phyloP scores from a whole-genome alignment of 2,329 filamentous ascomycete species.

The Fusarium kyushuense region DNA sequence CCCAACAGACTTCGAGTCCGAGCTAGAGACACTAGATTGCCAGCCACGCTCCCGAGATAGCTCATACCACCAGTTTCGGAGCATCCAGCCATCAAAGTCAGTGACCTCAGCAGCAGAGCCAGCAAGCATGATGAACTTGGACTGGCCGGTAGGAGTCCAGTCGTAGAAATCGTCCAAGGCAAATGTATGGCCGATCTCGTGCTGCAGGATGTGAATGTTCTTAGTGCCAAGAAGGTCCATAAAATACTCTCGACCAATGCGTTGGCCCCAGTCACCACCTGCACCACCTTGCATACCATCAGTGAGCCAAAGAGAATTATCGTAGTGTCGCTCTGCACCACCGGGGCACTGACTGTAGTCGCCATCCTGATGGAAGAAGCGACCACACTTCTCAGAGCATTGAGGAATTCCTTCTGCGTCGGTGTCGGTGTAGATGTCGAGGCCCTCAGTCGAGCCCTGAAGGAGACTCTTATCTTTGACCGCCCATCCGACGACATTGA shows the following conservation, averaged over 20 bases:
- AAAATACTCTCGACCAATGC: constrained; percentile 59
- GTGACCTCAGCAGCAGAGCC: constrained; percentile 58
- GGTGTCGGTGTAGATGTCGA: constrained; percentile 57
- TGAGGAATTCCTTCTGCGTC: constrained; percentile 57
- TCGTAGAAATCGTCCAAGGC: constrained; percentile 61
- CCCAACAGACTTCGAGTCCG: not conserved
- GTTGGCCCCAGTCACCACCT: constrained; percentile 62
- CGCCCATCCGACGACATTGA: constrained; percentile 58
- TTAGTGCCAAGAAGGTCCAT: constrained; percentile 54
- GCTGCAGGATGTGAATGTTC: constrained; percentile 59
- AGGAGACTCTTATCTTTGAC: constrained; percentile 55
- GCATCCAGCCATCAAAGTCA: constrained; percentile 64
- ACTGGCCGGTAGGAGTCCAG: constrained; percentile 57
- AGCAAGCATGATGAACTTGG: constrained; percentile 61
- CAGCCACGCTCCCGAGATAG: constrained; percentile 49
- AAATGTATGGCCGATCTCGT: constrained; percentile 59
- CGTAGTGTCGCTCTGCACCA: constrained; percentile 55
- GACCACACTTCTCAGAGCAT: constrained; percentile 56
- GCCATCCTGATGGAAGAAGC: constrained; percentile 60
- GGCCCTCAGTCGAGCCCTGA: constrained; percentile 53
- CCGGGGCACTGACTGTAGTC: constrained; percentile 56
- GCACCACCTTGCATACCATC: constrained; percentile 59
- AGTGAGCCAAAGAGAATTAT: constrained; percentile 62
- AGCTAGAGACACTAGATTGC: constrained; percentile 28
- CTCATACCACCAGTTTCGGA: constrained; percentile 60